Evolutionary conservation across 768 basidiomycete genomes (phyloP), one percentile per base, ranked within the genome.

Genomic region (Boletales sp.): DNA sequence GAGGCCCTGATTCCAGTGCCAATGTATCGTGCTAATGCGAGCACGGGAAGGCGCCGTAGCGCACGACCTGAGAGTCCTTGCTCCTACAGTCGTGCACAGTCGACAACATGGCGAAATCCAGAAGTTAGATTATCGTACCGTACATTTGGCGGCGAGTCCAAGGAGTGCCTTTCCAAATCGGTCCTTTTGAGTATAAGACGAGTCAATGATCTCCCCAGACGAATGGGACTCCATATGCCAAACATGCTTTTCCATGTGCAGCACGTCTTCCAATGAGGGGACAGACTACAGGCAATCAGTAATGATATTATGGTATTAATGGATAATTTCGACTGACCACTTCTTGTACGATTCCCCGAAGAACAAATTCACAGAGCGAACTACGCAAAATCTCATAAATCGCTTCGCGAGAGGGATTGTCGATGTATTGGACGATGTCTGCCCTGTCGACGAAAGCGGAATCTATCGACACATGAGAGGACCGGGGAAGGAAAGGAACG

Each of bases 361-460:
- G 66, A 55, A 91, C 76, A 49, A 99, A 82, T 65, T 98, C 95
- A 28, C 74, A 70, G 13, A 99, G 72, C 61, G 89, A 94, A 6
- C 82, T 83, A 8, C 85, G 79, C 28, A 98, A 71, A 56, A 99
- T 97, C 67, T 93, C 89, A 70, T 96, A 98, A 41, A 97, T 81
- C 1, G 94, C 96, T 55, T 94, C 88, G 14, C 86, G 80, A 6
- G 94, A 85, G 1, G 96, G 96, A 8, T 93, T 77, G 56, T 94
- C 94, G 17, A 97, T 79, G 60, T 92, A 96, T 74, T 95, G 94
- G 17, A 96, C 83, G 43, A 98, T 93, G 61, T 99, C 96, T 9
- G 95, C 96, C 36, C 96, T 86, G 63, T 98, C 96, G 42, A 97
- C 84, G 64, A 97, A 98, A 4, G 95, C 96, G 44, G 83, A 84